Percentiles rank a stretch among this genome's conserved stretches.
Conservation (phyloP, 495 filamentous ascomycete genomes). For the Hypoxylon lenormandii region DNA sequence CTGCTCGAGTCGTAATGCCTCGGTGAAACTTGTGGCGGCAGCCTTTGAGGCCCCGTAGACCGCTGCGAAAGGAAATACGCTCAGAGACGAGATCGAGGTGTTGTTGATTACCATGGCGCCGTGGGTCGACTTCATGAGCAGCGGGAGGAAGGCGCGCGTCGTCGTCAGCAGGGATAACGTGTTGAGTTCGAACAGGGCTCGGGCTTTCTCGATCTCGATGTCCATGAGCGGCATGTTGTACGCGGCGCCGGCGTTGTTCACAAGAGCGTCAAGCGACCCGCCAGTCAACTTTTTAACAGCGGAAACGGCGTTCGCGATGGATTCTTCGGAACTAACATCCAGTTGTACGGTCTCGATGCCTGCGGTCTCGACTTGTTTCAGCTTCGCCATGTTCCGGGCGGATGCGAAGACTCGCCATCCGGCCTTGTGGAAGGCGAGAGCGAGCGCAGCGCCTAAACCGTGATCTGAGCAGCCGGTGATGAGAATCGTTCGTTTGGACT, state of each 20-base stretch:
- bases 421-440: too few species aligned
- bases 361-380: too few species aligned
- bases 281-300: conserved; percentile 23
- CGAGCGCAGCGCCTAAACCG: too few species aligned
- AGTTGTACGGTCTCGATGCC: conserved; percentile 36
- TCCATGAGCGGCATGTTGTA: conserved; percentile 54
- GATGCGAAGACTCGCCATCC: too few species aligned
- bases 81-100: conserved; percentile 42
- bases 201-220: conserved; percentile 51
- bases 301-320: conserved; percentile 25
- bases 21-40: conserved; percentile 45
- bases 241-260: conserved; percentile 59
- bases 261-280: conserved; percentile 54
- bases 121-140: conserved; percentile 50
- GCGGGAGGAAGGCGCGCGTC: conserved; percentile 56
- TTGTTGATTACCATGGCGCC: conserved; percentile 47
- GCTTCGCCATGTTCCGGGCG: too few species aligned
- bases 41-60: conserved; percentile 54
- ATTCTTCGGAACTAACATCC: conserved; percentile 34
- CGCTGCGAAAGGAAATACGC: conserved; percentile 22
- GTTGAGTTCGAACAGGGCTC: conserved; percentile 55
- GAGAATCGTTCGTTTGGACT: too few species aligned
- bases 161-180: conserved; percentile 53
- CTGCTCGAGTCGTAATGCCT: conserved; percentile 51
- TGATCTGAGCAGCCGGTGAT: too few species aligned